Evolutionary conservation across 441 rosid genomes (phyloP).

Genomic region (Viola pubescens): DNA sequence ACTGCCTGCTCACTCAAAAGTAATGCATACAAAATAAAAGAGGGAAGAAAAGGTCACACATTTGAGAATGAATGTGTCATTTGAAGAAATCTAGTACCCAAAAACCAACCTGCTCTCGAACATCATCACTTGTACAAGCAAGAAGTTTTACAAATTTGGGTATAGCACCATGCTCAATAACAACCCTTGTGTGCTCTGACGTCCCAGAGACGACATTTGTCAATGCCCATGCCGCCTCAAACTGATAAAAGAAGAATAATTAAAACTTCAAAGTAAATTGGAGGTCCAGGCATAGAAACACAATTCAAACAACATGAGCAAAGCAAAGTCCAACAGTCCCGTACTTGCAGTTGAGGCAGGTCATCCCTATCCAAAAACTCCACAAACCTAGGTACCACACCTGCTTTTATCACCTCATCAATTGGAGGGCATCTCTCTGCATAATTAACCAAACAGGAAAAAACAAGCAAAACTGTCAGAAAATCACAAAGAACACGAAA

Average conservation of each 20-base stretch:
- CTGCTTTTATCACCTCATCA: slow-evolving; percentile 54
- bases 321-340: background rate
- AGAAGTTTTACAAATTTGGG: slow-evolving; percentile 66
- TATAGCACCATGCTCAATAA: slow-evolving; percentile 55
- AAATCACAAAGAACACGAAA: background rate
- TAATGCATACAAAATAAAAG: background rate
- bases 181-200: slow-evolving; percentile 57
- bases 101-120: slow-evolving; percentile 50
- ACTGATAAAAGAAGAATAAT: slow-evolving; percentile 23
- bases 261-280: background rate
- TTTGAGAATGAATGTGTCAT: background rate
- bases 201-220: slow-evolving; percentile 62
- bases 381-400: slow-evolving; percentile 64
- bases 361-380: slow-evolving; percentile 58
- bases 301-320: background rate
- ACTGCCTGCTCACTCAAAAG: slow-evolving; percentile 39
- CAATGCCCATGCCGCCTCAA: slow-evolving; percentile 73
- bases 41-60: background rate
- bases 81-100: background rate
- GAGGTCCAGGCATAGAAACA: background rate
- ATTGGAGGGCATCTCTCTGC: slow-evolving; percentile 67
- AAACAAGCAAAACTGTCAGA: background rate
- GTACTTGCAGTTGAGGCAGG: slow-evolving; percentile 58
- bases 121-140: slow-evolving; percentile 61
- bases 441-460: background rate